These are phyloP conservation scores for Hyphochytrium catenoides DNA, from an alignment of 352 stramenopile genomes.

Conservation along the genomic window DNA sequence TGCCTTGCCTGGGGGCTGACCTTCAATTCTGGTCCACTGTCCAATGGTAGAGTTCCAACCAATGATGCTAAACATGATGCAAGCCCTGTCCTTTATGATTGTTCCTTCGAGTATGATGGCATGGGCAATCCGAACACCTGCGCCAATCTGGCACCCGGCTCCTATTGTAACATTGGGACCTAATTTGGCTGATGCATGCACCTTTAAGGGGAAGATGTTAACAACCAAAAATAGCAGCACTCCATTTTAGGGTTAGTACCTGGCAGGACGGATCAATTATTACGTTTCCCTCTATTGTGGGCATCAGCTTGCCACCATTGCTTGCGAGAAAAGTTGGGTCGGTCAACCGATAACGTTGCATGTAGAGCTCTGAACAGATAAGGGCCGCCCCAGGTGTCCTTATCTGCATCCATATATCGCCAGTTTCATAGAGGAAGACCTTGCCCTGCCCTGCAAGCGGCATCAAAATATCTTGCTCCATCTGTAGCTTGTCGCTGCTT, in stretches of 20 bases:
- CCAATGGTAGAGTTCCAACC: conserved; percentile 66
- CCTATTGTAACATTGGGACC: conserved; percentile 60
- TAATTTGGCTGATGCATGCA: conserved; percentile 56
- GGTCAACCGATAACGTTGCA: conserved; percentile 66
- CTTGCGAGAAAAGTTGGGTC: conserved; percentile 48
- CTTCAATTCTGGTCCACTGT: conserved; percentile 55
- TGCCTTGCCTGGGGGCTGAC: background rate
- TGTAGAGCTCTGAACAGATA: conserved; percentile 67
- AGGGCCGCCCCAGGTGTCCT: conserved; percentile 66
- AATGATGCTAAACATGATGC: conserved; percentile 57
- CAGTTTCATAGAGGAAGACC: conserved; percentile 48
- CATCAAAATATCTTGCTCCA: conserved; percentile 60
- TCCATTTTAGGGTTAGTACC: too few relatives aligned
- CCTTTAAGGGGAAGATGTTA: too few relatives aligned
- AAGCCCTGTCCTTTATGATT: conserved; percentile 62
- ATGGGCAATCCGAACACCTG: conserved; percentile 45
- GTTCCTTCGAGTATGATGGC: conserved; percentile 64
- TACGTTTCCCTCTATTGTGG: conserved; percentile 48
- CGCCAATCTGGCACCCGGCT: conserved; percentile 48
- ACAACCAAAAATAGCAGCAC: too few relatives aligned
- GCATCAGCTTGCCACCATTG: conserved; percentile 47
- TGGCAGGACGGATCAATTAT: too few relatives aligned
- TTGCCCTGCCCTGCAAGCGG: conserved; percentile 37
- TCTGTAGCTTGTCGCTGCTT: too few relatives aligned
- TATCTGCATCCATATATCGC: conserved; percentile 70